Conservation (phyloP, 495 filamentous ascomycete species). For the Aspergillus haitiensis region DNA sequence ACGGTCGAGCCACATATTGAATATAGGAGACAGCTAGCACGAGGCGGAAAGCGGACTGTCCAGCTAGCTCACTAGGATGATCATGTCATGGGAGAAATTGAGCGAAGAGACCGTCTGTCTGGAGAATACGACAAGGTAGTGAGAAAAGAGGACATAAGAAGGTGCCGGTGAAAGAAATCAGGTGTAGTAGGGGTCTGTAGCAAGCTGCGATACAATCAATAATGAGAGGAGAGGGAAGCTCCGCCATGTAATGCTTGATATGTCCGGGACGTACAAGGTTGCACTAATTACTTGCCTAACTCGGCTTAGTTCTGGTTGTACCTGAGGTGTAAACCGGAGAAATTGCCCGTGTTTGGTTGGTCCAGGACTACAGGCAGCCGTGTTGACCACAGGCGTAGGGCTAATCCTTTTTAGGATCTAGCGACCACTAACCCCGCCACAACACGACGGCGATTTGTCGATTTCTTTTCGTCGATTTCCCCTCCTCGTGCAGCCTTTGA, state of each 20-base stretch:
- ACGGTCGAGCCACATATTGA: constrained; percentile 83
- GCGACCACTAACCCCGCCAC: constrained; percentile 41
- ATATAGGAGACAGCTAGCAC: constrained; percentile 13
- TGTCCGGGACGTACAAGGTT: too few species aligned
- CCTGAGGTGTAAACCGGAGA: constrained; percentile 6
- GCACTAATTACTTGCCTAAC: too few species aligned
- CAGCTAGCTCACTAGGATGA: constrained; percentile 7
- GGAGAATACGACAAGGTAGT: background rate
- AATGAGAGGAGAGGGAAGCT: too few species aligned
- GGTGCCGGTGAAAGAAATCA: background rate
- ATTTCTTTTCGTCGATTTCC: constrained; percentile 28
- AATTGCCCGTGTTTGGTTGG: constrained; percentile 6
- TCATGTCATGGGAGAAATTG: constrained; percentile 11
- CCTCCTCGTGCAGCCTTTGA: constrained; percentile 21
- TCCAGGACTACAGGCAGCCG: constrained; percentile 15
- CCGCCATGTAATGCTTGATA: too few species aligned
- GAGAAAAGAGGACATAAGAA: constrained; percentile 10
- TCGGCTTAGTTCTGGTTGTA: background rate
- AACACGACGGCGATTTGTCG: constrained; percentile 38
- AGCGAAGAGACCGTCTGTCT: background rate
- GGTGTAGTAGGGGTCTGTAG: background rate
- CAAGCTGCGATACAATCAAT: too few species aligned
- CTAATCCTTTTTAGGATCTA: constrained; percentile 37
- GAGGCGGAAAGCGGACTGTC: constrained; percentile 20
- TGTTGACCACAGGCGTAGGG: constrained; percentile 16